Evolutionary conservation across 2,329 filamentous ascomycete species (phyloP), one percentile per base, ranked within the genome.

Genomic region (Seiridium unicorne): DNA sequence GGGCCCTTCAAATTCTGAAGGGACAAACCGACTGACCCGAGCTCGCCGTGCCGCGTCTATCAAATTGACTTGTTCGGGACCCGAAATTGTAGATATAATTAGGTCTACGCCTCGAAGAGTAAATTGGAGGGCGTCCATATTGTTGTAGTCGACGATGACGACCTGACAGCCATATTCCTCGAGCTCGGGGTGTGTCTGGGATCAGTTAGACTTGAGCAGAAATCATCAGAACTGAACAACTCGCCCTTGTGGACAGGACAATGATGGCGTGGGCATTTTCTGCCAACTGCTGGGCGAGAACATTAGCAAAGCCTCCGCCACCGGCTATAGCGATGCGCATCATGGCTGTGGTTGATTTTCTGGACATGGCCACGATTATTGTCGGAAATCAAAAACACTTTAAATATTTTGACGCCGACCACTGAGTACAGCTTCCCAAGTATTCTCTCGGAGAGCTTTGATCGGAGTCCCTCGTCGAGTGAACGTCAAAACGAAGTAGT

Each of bases 1-100:
- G 38, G 79, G 78, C 1, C 90, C 90, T 74, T 92, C 89, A 66
- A 92, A 93, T 66, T 92, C 90, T 5, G 89, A 89, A 1, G 90
- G 89, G 3, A 91, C 86, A 68, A 93, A 93, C 42, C 85, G 82
- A 13, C 84, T 81, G 1, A 93, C 89, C 18, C 84, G 80, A 18
- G 83, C 84, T 55, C 81, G 77, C 13, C 87, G 84, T 1, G 90
- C 89, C 1, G 90, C 89, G 65, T 89, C 85, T 71, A 93, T 92
- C 38, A 93, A 82, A 62, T 85, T 85, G 49, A 92, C 79, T 70
- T 93, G 90, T 36, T 87, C 79, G 18, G 74, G 76, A 3, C 88
- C 89, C 2, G 83, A 84, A 54, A 93, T 85, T 1, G 89, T 93
- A 1, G 89, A 93, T 59, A 93, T 89, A 66, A 92, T 84, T 9